Evolutionary conservation across 257 asterid species (phyloP), one percentile per base, ranked within the genome.

Genomic region (Jacaranda copaia): DNA sequence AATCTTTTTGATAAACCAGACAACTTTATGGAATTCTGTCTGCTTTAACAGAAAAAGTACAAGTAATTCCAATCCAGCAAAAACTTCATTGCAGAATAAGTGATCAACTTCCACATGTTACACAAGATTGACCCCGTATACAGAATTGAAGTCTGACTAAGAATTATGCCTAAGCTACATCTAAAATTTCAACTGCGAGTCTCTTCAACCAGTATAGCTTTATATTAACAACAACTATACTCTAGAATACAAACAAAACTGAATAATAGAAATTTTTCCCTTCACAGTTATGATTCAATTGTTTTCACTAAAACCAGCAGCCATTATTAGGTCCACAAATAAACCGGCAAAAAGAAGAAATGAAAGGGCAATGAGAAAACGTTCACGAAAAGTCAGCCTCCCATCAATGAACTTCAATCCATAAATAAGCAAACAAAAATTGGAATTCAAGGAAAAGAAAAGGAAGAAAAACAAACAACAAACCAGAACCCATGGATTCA

Each of bases 401-500:
- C 36, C 8, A 40, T 39, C 64, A 68, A 53, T 61, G 35, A 68
- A 20, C 8, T 13, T 20, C 76, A 64, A 72, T 55, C 15, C 53
- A 65, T 5, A 20, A 55, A 8, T 6, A 61, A 12, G 25, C 62
- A 59, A 80, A 16, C 5, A 52, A 5, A 72, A 55, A 20, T 9
- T 10, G 55, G 68, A 67, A 43, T 32, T 14, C 46, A 20, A n/a
- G 58, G 5, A 8, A 42, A 42, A 8, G 61, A 56, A 57, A 43
- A 8, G 61, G 51, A 57, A 43, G 7, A 72, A 38, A 59, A 5
- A 58, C 89, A 68, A 81, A 93, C 98, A 5, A 58, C 89, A 68
- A 81, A 93, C 98, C 98, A 65, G 99, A 95, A 82, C 99, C 99
- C 82, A 87, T 93, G 36, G 96, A 80, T 91, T 95, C 99, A 36